These are phyloP conservation scores for Artemisia tridentata DNA, from an alignment of 129 eudicot genomes.

Conservation along the genomic window DNA sequence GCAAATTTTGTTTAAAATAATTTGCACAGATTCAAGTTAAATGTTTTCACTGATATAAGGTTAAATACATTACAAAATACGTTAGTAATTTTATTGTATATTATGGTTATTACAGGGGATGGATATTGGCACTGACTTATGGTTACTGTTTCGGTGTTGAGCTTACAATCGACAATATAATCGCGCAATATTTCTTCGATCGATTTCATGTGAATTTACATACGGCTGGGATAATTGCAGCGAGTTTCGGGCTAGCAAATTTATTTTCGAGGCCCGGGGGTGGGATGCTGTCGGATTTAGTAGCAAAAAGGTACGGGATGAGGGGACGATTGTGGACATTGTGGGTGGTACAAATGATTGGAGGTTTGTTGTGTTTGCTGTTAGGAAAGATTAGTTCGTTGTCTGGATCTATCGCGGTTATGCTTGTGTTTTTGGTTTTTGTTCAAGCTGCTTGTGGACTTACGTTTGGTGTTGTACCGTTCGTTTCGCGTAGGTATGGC, in stretches of 20 bases:
- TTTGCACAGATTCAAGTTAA: no score
- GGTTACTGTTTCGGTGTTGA: slow-evolving; percentile 88
- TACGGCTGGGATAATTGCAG: slow-evolving; percentile 71
- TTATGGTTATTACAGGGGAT: slow-evolving; percentile 35
- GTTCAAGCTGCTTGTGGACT: slow-evolving; percentile 67
- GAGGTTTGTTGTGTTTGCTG: slow-evolving; percentile 44
- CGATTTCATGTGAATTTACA: slow-evolving; percentile 62
- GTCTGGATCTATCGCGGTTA: slow-evolving; percentile 36
- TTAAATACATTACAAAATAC: no score
- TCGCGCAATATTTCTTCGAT: slow-evolving; percentile 76
- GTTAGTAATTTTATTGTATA: no score
- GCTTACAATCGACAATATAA: slow-evolving; percentile 59
- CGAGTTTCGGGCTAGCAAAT: slow-evolving; percentile 71
- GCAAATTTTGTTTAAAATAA: no score
- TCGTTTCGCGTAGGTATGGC: slow-evolving; percentile 47
- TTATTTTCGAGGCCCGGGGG: slow-evolving; percentile 71
- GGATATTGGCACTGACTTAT: slow-evolving; percentile 69
- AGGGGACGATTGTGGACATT: slow-evolving; percentile 52
- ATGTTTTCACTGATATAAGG: no score
- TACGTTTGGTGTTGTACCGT: slow-evolving; percentile 62
- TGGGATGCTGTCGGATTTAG: slow-evolving; percentile 58
- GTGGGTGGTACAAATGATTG: slow-evolving; percentile 52
- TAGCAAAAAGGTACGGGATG: slow-evolving; percentile 57
- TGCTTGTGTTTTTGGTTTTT: slow-evolving; percentile 54
- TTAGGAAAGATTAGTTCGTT: slow-evolving; percentile 40